These are phyloP conservation scores for Colletotrichum gigasporum DNA, from an alignment of 2,329 filamentous ascomycete genomes.

Conservation along the genomic window DNA sequence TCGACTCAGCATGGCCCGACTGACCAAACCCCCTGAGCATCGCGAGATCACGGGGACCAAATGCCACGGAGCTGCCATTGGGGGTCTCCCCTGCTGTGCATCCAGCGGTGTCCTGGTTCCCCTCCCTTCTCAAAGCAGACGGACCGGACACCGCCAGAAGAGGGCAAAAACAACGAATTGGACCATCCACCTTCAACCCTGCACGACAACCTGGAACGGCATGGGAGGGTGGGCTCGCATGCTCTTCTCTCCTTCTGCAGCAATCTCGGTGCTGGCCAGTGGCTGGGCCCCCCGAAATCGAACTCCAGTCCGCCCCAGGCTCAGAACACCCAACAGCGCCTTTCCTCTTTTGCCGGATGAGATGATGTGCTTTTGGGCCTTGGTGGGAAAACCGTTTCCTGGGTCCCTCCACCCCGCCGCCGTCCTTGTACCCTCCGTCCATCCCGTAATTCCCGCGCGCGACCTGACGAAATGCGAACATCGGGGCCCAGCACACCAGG, in stretches of 20 bases:
- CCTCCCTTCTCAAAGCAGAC: not conserved
- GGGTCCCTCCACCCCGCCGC: not conserved
- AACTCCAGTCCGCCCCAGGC: not conserved
- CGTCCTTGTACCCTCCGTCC: conserved; percentile 4
- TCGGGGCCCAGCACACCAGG: not conserved
- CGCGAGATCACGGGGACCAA: conserved; percentile 9
- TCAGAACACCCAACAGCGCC: not conserved
- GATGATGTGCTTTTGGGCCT: conserved; percentile 14
- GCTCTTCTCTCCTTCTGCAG: conserved; percentile 11
- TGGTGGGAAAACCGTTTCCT: conserved; percentile 6
- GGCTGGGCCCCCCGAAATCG: no score
- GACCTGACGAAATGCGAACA: conserved; percentile 2
- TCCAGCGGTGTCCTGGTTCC: conserved; percentile 13
- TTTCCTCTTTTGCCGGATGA: not conserved
- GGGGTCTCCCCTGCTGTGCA: conserved; percentile 18
- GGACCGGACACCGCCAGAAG: conserved; percentile 1
- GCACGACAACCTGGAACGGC: not conserved
- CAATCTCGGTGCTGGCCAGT: not conserved
- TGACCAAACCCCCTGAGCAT: conserved; percentile 15
- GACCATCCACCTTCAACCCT: conserved; percentile 1
- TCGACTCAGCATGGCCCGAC: not conserved
- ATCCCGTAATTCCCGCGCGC: conserved; percentile 30
- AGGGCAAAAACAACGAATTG: not conserved
- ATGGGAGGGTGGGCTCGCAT: not conserved
- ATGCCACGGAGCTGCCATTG: not conserved